Base-by-base conservation (phyloP, 2,329 filamentous ascomycete species). In the Metarhizium brunneum region DNA sequence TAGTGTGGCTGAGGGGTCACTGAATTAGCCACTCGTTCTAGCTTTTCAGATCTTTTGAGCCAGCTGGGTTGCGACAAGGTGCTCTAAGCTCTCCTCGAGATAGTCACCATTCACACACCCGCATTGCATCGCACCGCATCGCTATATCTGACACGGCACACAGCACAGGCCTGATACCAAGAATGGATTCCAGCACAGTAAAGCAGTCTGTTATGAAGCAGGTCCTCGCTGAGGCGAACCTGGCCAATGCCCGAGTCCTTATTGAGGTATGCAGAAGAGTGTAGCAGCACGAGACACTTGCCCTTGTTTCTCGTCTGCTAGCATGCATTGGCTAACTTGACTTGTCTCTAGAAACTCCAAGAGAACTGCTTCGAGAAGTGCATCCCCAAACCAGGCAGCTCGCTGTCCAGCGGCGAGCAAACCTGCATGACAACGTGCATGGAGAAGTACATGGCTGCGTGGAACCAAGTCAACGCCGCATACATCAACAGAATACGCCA, bases 381-480 rank as follows among this genome's bases (percentile, higher is more conserved):
- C 71, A 75, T 92, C 16, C 78, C 86, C 52, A 84, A 86, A 66
- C 86, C 88, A 54, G 85, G 86, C 56, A 70, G 77, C 52, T 83
- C 82, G 54, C 73, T 92, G 55, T 85, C 84, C 52, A 81, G 78
- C 71, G 72, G 79, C 71, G 88, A 92, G 70, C 77, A 83, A 66
- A 77, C 80, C 25, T 92, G 88, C 75, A 79, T 88, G 66, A 88
- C 81, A 20, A 77, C 80, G 58, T 92, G 88, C 76, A 88, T 91
- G 83, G 87, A 92, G 65, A 92, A 92, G 72, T 92, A 92, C 77
- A 89, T 92, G 78, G 74, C 79, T 36, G 81, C 87, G 11, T 92
- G 88, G 88, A 91, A 91, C 73, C 75, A 80, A 60, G 84, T 89
- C 65, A 87, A 85, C 74, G 71, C 77, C 50, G 78, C 84, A 45